Percentiles rank a stretch among this genome's conserved stretches.
Conservation (phyloP, 768 basidiomycete species). For the Asterophora parasitica region DNA sequence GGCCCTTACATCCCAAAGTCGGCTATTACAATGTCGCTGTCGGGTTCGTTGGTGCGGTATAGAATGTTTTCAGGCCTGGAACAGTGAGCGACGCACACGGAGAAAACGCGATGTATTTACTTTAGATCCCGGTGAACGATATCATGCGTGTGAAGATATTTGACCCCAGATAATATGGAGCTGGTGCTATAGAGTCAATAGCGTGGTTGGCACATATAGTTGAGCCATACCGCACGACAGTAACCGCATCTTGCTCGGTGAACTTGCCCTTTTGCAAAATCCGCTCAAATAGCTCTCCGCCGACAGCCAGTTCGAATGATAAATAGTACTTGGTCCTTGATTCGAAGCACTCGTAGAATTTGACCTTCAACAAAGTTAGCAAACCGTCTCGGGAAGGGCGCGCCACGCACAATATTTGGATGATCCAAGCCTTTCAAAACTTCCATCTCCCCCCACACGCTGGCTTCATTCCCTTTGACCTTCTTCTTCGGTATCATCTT, state of each 20-base stretch:
- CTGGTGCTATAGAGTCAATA: slow-evolving; percentile 32
- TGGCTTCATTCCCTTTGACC: slow-evolving; percentile 84
- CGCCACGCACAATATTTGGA: slow-evolving; percentile 71
- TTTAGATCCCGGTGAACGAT: slow-evolving; percentile 98
- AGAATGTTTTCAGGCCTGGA: slow-evolving; percentile 92
- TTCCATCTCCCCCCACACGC: slow-evolving; percentile 92
- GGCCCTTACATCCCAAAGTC: slow-evolving; percentile 90
- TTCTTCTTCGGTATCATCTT: slow-evolving; percentile 96
- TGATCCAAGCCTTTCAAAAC: slow-evolving; percentile 88
- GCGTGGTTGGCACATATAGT: background rate
- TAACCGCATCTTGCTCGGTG: slow-evolving; percentile 86
- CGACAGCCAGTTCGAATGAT: slow-evolving; percentile 89
- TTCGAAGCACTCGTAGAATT: slow-evolving; percentile 97
- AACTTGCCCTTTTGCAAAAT: slow-evolving; percentile 85
- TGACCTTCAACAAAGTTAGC: slow-evolving; percentile 54
- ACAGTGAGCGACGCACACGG: background rate
- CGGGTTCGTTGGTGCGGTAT: slow-evolving; percentile 69
- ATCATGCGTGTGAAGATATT: slow-evolving; percentile 86
- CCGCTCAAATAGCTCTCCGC: slow-evolving; percentile 92
- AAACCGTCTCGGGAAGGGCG: slow-evolving; percentile 8
- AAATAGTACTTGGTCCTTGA: slow-evolving; percentile 92
- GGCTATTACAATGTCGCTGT: slow-evolving; percentile 89
- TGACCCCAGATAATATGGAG: slow-evolving; percentile 79
- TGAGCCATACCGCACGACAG: slow-evolving; percentile 59
- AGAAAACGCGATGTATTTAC: slow-evolving; percentile 50